These are phyloP conservation scores for Physcia stellaris DNA, from an alignment of 495 filamentous ascomycete species.

Conservation along the genomic window DNA sequence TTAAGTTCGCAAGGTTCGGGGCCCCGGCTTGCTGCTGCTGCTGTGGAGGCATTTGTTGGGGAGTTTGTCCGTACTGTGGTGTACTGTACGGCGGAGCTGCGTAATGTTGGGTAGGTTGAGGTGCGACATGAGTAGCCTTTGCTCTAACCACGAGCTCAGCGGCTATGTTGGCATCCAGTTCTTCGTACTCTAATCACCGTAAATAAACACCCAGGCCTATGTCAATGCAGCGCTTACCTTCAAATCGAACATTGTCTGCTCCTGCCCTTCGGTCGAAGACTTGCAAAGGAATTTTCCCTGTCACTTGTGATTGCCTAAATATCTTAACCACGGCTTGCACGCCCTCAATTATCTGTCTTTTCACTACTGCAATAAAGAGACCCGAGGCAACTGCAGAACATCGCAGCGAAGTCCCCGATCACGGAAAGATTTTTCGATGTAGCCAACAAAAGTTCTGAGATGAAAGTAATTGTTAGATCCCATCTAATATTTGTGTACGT, in stretches of 20 bases:
- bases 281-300: constrained; percentile 61
- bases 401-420: constrained; percentile 58
- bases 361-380: constrained; percentile 63
- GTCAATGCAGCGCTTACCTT: constrained; percentile 45
- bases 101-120: constrained; percentile 28
- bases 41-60: constrained; percentile 14
- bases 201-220: constrained; percentile 6
- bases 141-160: constrained; percentile 68
- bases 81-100: constrained; percentile 32
- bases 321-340: constrained; percentile 76
- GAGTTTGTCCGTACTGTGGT: constrained; percentile 19
- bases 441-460: constrained; percentile 60
- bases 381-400: constrained; percentile 65
- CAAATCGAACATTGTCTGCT: constrained; percentile 57
- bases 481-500: not conserved
- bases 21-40: constrained; percentile 18
- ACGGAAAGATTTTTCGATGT: constrained; percentile 64
- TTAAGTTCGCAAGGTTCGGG: constrained; percentile 39
- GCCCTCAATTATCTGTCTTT: constrained; percentile 76
- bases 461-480: not conserved
- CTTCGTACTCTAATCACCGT: constrained; percentile 50
- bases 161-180: constrained; percentile 61
- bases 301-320: constrained; percentile 48
- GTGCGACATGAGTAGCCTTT: constrained; percentile 42
- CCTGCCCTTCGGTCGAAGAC: constrained; percentile 71